phyloP scores from a whole-genome alignment of 495 filamentous ascomycete species.

The Penicillium ochrochloron region DNA sequence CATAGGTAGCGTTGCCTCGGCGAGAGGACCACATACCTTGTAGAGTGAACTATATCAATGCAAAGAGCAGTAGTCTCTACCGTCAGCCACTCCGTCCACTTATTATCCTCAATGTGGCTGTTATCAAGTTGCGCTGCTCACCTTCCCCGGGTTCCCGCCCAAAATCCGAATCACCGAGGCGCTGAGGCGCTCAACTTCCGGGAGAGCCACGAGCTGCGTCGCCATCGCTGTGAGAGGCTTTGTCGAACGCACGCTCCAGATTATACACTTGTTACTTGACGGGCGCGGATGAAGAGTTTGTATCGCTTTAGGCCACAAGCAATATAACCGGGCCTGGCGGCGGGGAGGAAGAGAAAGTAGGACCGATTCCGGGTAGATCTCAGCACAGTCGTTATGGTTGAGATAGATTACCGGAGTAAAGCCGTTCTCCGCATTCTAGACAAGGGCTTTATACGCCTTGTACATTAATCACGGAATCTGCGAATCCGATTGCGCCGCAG shows the following conservation, averaged over 20 bases:
- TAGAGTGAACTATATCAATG: slow-evolving; percentile 49
- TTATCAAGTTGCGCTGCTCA: slow-evolving; percentile 30
- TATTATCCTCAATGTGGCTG: background rate
- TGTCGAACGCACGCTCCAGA: background rate
- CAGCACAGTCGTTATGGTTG: background rate
- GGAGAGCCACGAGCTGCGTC: slow-evolving; percentile 54
- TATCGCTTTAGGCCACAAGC: background rate
- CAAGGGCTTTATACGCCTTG: background rate
- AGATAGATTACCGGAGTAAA: background rate
- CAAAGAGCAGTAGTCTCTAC: background rate
- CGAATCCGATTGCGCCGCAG: slow-evolving; percentile 11
- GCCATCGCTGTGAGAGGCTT: slow-evolving; percentile 41
- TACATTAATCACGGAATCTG: slow-evolving; percentile 10
- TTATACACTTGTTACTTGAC: background rate
- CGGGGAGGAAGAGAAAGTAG: background rate
- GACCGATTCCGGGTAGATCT: slow-evolving; percentile 2
- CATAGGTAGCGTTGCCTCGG: background rate
- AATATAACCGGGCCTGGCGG: background rate
- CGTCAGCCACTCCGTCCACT: slow-evolving; percentile 13
- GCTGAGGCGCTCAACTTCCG: slow-evolving; percentile 69
- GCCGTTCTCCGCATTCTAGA: background rate
- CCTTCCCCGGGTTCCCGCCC: slow-evolving; percentile 81
- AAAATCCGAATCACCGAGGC: slow-evolving; percentile 73
- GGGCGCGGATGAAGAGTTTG: background rate
- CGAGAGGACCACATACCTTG: slow-evolving; percentile 45